Base-by-base conservation (phyloP, 768 basidiomycete genomes). In the Lepiota venenata region DNA sequence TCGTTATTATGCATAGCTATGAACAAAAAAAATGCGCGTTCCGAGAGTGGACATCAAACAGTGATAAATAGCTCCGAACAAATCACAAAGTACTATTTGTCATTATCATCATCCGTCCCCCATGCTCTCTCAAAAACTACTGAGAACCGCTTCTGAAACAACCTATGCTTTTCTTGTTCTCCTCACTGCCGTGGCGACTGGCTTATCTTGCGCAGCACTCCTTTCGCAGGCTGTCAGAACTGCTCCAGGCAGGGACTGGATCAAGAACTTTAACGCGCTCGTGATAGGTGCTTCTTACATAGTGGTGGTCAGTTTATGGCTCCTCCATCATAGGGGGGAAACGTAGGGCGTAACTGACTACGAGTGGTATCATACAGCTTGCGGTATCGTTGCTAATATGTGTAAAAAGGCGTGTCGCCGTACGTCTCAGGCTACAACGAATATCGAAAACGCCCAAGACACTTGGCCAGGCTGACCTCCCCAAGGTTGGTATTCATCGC, bases 211-310 rank as follows among this genome's bases (percentile, higher is more conserved):
- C 60, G 69, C 80, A 1, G 78, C 82, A 0, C 71, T 91, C 50
- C 76, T 91, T 47, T 81, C 83, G 0, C 88, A 91, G 64, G 87
- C 88, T 0, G 82, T 88, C 16, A 77, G 88, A 47, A 87, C 82
- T 0, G 75, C 86, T 2, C 79, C 79, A 1, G 70, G 65, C 41
- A 71, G 68, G 56, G 73, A 79, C 9, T 87, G 83, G 80, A 66
- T 60, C 47, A 72, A 77, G 29, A 91, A 91, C 67, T 75, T 81
- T 75, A 83, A 91, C 65, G 79, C 82, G 4, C 69, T 87, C 25
- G 74, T 84, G 50, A 82, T 92, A 32, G 83, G 82, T 9, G 80
- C 80, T n/a, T 82, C 88, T 0, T 92, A 91, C 66, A 71, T 77
- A 62, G 63, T 85, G 8, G 76, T 91, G 67, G 89, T 89, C 61